Evolutionary conservation across 1,284 basidiomycete genomes (phyloP), one percentile per base, ranked within the genome.

Genomic region (Kalmanozyma brasiliensis): DNA sequence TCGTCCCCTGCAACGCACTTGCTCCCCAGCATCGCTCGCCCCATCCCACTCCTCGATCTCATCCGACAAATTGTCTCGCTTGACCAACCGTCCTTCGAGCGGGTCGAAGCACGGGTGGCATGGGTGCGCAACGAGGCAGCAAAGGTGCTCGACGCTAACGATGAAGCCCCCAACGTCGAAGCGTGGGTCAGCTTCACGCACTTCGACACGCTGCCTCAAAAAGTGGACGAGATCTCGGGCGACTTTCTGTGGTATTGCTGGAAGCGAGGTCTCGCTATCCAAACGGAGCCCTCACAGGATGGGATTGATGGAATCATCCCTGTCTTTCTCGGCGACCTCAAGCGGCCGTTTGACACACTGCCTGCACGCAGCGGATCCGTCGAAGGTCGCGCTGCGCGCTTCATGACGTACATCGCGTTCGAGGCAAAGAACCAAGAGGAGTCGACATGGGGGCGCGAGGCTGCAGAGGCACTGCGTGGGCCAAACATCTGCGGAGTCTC

Each of bases 191-290:
- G 51, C 32, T 58, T 33, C 19, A 49, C 56, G 4, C 56, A 58
- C 37, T 49, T 56, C 10, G 53, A 48, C 16, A 14, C 16, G 11
- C 29, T 44, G 8, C 30, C 24, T 5, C 6, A 24, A 8, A 7
- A 9, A 5, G 20, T 57, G 1, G n/a, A 5, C 16, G 3, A 16
- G 6, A 47, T 59, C 14, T 44, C 56, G 30, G n/a, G 30, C 13
- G 37, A 41, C n/a, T 59, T 41, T 23, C 44, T 59, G 3, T 59
- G 56, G 56, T 37, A 47, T 17, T 59, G 56, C 30, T 59, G 56
- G 56, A 59, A 52, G 40, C 48, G 49, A 8, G 56, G 56, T 9
- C 32, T 52, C 10, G 56, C 49, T 5, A 16, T 59, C 1, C 56
- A 59, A 20, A 40, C 32, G 23, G 24, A 20, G 3, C 41, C 40